phyloP scores from a whole-genome alignment of 208 protist genomes.

The Acanthamoeba castellanii region DNA sequence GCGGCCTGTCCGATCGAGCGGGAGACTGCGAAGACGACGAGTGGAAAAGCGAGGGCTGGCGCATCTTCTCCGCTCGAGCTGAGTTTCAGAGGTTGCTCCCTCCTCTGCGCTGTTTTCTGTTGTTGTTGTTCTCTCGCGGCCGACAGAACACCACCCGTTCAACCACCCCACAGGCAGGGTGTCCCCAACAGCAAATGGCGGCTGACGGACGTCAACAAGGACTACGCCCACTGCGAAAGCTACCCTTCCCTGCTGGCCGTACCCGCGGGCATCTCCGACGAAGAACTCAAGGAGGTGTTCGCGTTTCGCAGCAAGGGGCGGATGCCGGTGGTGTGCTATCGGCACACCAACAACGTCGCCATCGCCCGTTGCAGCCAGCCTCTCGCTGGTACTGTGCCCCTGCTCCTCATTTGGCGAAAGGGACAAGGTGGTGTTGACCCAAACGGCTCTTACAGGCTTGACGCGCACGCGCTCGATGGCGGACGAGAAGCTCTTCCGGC shows the following conservation, averaged over 20 bases:
- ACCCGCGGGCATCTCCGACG: not conserved
- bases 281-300: slow-evolving; percentile 29
- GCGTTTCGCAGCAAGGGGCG: slow-evolving; percentile 76
- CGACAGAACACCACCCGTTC: not conserved
- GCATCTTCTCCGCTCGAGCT: not conserved
- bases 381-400: not conserved
- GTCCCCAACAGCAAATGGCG: slow-evolving; percentile 45
- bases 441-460: slow-evolving; percentile 1
- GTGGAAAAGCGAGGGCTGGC: not conserved
- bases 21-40: not conserved
- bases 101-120: not conserved
- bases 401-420: not conserved
- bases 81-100: not conserved
- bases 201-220: slow-evolving; percentile 22
- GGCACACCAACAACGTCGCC: slow-evolving; percentile 50
- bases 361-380: slow-evolving; percentile 31
- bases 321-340: slow-evolving; percentile 73
- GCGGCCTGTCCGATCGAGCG: not conserved
- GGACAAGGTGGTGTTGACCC: not conserved
- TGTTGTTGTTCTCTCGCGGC: too few species aligned
- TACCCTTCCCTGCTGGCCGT: not conserved
- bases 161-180: not conserved
- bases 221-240: slow-evolving; percentile 37
- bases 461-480: slow-evolving; percentile 50
- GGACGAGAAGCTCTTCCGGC: slow-evolving; percentile 77